Conservation (phyloP, 345 rosid genomes). For the Populus pruinosa region DNA sequence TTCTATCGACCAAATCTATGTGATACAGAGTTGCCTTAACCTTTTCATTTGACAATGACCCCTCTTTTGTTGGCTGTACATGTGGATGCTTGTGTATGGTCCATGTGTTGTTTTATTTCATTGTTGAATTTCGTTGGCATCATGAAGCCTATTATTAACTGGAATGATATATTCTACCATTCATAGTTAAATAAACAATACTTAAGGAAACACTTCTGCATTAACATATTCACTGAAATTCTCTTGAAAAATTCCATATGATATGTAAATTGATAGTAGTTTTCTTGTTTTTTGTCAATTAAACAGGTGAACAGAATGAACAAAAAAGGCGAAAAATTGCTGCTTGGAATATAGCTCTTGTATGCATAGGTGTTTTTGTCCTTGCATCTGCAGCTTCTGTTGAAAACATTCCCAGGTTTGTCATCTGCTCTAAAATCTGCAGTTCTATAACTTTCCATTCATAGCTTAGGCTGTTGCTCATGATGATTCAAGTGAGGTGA, state of each 20-base stretch:
- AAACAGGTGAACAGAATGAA: constrained; percentile 38
- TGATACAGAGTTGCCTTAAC: too few relatives aligned
- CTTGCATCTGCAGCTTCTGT: constrained; percentile 54
- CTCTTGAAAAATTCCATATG: not conserved
- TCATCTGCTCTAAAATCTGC: not conserved
- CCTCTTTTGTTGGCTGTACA: too few relatives aligned
- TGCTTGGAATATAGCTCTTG: constrained; percentile 50
- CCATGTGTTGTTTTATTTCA: too few relatives aligned
- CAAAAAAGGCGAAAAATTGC: constrained; percentile 53
- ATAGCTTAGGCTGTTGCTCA: not conserved
- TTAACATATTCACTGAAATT: not conserved
- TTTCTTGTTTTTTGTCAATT: not conserved
- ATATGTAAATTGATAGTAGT: not conserved
- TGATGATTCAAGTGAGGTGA: not conserved
- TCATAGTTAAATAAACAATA: too few relatives aligned
- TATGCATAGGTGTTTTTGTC: constrained; percentile 49
- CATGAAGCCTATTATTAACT: too few relatives aligned
- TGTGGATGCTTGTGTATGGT: too few relatives aligned
- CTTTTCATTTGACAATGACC: too few relatives aligned
- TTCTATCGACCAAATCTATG: too few relatives aligned
- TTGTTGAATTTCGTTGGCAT: too few relatives aligned
- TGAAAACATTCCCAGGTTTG: constrained; percentile 50
- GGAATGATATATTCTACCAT: too few relatives aligned
- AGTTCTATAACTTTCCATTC: not conserved
- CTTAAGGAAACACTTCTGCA: too few relatives aligned